Evolutionary conservation across 2,329 filamentous ascomycete species (phyloP).

Genomic region (Colletotrichum siamense): DNA sequence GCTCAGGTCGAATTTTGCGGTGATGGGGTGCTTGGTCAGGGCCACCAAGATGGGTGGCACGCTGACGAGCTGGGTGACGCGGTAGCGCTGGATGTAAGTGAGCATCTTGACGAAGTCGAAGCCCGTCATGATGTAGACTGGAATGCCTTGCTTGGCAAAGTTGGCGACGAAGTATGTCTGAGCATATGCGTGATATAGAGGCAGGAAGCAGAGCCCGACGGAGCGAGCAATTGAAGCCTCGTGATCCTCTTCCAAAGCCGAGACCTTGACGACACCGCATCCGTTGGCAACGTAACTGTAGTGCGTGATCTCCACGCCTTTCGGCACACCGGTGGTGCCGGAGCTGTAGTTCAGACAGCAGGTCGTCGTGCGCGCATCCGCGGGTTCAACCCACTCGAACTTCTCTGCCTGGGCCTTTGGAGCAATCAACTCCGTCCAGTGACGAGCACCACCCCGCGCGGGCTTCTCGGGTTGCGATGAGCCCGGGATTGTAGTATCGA

Average conservation of each 20-base stretch:
- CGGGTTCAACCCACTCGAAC: slow-evolving; percentile 69
- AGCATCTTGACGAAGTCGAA: slow-evolving; percentile 81
- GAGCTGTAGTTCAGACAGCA: slow-evolving; percentile 81
- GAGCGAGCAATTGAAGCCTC: slow-evolving; percentile 42
- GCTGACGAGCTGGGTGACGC: slow-evolving; percentile 68
- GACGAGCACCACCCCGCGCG: slow-evolving; percentile 46
- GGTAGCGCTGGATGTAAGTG: slow-evolving; percentile 68
- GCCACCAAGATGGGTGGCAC: slow-evolving; percentile 80
- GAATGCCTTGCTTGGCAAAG: slow-evolving; percentile 59
- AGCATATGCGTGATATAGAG: slow-evolving; percentile 77
- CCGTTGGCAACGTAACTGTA: slow-evolving; percentile 77
- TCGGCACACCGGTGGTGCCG: slow-evolving; percentile 81
- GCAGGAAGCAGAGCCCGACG: slow-evolving; percentile 70
- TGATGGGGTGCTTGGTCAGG: slow-evolving; percentile 73
- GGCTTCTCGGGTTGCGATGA: slow-evolving; percentile 18
- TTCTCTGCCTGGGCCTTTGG: slow-evolving; percentile 52
- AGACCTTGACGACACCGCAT: slow-evolving; percentile 59
- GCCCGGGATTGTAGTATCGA: slow-evolving; percentile 59
- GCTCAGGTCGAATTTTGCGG: slow-evolving; percentile 71
- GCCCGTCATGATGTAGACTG: slow-evolving; percentile 78
- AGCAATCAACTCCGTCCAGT: slow-evolving; percentile 70
- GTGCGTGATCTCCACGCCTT: slow-evolving; percentile 85
- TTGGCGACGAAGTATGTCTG: slow-evolving; percentile 75
- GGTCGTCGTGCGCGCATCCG: slow-evolving; percentile 55
- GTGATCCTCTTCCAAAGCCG: slow-evolving; percentile 52